These are phyloP conservation scores for Globomyces pollinis-pini DNA, from an alignment of 192 early-diverging fungal genomes.

Conservation along the genomic window DNA sequence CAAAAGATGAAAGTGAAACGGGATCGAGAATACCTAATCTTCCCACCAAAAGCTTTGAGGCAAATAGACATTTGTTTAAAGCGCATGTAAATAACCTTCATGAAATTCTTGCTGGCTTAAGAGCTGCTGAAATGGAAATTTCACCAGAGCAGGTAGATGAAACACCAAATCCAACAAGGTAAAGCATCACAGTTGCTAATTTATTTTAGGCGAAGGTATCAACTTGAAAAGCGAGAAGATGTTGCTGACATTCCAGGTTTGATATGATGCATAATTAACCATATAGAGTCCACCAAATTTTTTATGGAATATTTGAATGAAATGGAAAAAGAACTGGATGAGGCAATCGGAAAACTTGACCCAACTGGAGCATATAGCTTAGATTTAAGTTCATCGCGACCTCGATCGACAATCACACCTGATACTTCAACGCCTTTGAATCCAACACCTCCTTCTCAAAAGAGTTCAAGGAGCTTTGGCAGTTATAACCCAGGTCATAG, in stretches of 20 bases:
- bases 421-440: neutral
- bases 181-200: too few species aligned
- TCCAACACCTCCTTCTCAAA: neutral
- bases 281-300: neutral
- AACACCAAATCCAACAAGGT: too few species aligned
- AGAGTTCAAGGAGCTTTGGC: neutral
- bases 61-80: conserved; percentile 16
- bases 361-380: neutral
- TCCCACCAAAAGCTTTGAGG: neutral
- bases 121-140: conserved; percentile 43
- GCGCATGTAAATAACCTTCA: conserved; percentile 43
- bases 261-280: too few species aligned
- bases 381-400: neutral
- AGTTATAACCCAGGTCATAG: conserved; percentile 3
- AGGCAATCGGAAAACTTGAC: conserved; percentile 24
- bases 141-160: too few species aligned
- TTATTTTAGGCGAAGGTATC: too few species aligned
- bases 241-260: too few species aligned
- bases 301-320: conserved; percentile 38
- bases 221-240: too few species aligned
- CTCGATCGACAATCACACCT: neutral
- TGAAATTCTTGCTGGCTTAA: conserved; percentile 43
- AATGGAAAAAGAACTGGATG: conserved; percentile 41
- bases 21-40: too few species aligned
- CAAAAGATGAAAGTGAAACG: conserved; percentile 11